A percentile compares a stretch with the other conserved stretches of the same genome.
Evolutionary conservation across 2,329 filamentous ascomycete genomes (phyloP).

Genomic region (Triangularia setosa): DNA sequence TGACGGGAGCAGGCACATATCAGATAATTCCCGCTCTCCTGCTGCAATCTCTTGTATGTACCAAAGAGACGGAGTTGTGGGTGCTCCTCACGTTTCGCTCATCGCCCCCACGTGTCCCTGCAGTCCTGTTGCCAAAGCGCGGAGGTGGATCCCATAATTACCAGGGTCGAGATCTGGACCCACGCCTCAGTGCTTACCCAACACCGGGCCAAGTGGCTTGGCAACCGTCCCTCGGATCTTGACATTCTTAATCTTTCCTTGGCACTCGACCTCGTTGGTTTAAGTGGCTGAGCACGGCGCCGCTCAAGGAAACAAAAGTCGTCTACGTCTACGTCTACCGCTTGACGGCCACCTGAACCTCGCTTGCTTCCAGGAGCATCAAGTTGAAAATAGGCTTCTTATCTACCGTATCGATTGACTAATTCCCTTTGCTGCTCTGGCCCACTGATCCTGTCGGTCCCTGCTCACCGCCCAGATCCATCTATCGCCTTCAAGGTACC

Average conservation of each 20-base stretch:
- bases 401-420: no score
- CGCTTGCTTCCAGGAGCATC: not conserved
- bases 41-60: no score
- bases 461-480: not conserved
- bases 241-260: not conserved
- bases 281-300: not conserved
- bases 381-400: not conserved
- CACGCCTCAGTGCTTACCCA: slow-evolving; percentile 5
- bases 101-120: slow-evolving; percentile 5
- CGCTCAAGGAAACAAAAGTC: not conserved
- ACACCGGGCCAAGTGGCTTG: slow-evolving; percentile 6
- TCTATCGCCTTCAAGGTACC: not conserved
- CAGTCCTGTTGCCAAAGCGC: not conserved
- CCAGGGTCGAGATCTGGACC: slow-evolving; percentile 8
- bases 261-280: not conserved
- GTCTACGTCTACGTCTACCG: not conserved
- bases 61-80: not conserved
- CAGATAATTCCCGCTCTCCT: no score
- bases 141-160: not conserved
- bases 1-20: not conserved
- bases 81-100: slow-evolving; percentile 2
- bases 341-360: not conserved
- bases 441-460: not conserved
- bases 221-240: slow-evolving; percentile 6
- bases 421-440: not conserved